Conservation (phyloP, 352 stramenopile species). For the Globisporangium alternatum region DNA sequence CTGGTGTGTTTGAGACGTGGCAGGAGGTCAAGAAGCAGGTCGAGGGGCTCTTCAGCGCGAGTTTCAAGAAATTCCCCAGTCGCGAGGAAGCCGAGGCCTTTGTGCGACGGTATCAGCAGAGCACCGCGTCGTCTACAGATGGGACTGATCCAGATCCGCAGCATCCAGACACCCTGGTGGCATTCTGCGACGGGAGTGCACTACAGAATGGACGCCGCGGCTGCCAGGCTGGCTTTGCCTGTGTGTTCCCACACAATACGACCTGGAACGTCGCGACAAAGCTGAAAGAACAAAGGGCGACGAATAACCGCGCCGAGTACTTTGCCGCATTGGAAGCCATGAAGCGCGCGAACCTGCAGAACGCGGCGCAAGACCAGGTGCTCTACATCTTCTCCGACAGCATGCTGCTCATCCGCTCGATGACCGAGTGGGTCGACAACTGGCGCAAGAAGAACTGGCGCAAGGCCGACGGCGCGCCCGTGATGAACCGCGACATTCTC, state of each 20-base stretch:
- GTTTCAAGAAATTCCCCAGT: conserved; percentile 56
- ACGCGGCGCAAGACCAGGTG: conserved; percentile 25
- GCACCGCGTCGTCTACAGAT: not conserved
- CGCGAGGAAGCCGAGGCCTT: conserved; percentile 2
- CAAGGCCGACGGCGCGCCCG: conserved; percentile 49
- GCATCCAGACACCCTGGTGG: conserved; percentile 55
- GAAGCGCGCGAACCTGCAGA: conserved; percentile 61
- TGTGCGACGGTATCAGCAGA: not conserved
- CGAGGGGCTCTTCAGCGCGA: conserved; percentile 46
- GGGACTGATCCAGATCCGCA: conserved; percentile 38
- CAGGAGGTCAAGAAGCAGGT: conserved; percentile 51
- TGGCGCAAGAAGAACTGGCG: conserved; percentile 66
- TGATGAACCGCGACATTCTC: conserved; percentile 70
- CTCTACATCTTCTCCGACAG: conserved; percentile 80
- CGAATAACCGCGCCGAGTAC: conserved; percentile 33
- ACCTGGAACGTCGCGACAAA: conserved; percentile 64
- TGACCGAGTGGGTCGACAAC: conserved; percentile 66
- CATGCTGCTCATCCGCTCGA: conserved; percentile 78
- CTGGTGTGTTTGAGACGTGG: conserved; percentile 57
- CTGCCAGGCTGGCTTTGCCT: conserved; percentile 65
- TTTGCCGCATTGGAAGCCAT: conserved; percentile 39
- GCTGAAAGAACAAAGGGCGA: conserved; percentile 32
- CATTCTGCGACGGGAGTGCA: conserved; percentile 76
- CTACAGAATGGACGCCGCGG: conserved; percentile 54
- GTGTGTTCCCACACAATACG: conserved; percentile 66